Conservation (phyloP, 2,329 filamentous ascomycete genomes). For the Talaromyces sp. region DNA sequence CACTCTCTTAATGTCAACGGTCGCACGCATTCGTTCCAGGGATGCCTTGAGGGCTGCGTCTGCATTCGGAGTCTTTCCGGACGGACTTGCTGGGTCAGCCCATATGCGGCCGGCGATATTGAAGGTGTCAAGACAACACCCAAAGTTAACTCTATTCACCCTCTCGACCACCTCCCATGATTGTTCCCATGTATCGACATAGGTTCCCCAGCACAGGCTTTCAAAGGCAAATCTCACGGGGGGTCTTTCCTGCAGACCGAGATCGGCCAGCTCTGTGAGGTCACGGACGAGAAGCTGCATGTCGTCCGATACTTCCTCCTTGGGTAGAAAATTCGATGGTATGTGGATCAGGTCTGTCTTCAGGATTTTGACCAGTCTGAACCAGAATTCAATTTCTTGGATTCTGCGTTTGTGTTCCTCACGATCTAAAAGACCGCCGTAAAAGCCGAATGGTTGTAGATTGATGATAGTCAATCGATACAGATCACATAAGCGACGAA, state of each 20-base stretch:
- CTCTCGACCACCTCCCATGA: conserved; percentile 64
- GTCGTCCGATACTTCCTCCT: conserved; percentile 36
- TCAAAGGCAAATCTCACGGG: conserved; percentile 69
- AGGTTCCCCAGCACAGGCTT: conserved; percentile 66
- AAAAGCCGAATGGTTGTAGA: conserved; percentile 70
- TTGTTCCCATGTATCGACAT: conserved; percentile 65
- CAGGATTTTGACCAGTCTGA: conserved; percentile 58
- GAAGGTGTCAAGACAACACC: conserved; percentile 71
- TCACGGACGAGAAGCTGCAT: conserved; percentile 58
- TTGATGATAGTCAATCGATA: conserved; percentile 36
- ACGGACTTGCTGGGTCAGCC: conserved; percentile 58
- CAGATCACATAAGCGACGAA: conserved; percentile 47
- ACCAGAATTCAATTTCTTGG: conserved; percentile 61
- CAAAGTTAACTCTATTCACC: conserved; percentile 68
- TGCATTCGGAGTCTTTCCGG: conserved; percentile 26
- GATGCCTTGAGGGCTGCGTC: conserved; percentile 54
- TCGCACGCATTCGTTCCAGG: conserved; percentile 50
- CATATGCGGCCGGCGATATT: conserved; percentile 69
- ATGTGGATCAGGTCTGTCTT: conserved; percentile 64
- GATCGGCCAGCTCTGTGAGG: conserved; percentile 61
- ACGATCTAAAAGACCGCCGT: conserved; percentile 64
- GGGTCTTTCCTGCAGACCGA: conserved; percentile 56
- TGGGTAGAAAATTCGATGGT: conserved; percentile 63
- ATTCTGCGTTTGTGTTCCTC: conserved; percentile 48
- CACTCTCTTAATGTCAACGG: conserved; percentile 59